Evolutionary conservation across 768 basidiomycete genomes (phyloP).

Genomic region (Boletus coccyginus): DNA sequence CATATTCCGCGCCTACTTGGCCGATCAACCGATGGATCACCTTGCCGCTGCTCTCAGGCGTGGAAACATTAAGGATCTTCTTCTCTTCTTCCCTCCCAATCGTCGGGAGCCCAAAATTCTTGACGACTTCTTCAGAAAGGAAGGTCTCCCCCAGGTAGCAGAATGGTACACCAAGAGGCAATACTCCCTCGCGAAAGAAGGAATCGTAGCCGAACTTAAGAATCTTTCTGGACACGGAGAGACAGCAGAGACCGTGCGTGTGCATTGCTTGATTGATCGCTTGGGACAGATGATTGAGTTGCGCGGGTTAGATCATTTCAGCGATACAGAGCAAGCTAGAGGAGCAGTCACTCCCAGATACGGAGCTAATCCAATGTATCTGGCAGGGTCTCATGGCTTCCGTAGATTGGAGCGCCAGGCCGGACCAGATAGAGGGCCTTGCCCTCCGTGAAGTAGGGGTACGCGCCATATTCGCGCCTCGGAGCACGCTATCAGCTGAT

Average conservation of each 20-base stretch:
- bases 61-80: constrained; percentile 81
- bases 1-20: constrained; percentile 79
- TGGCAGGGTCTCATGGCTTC: constrained; percentile 90
- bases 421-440: constrained; percentile 89
- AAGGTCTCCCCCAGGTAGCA: constrained; percentile 71
- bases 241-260: constrained; percentile 59
- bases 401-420: constrained; percentile 84
- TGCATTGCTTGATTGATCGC: background rate
- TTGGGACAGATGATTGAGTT: constrained; percentile 8
- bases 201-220: constrained; percentile 64
- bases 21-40: constrained; percentile 86
- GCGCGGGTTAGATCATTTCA: constrained; percentile 59
- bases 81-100: constrained; percentile 83
- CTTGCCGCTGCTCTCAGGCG: constrained; percentile 78
- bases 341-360: constrained; percentile 79
- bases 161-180: constrained; percentile 97
- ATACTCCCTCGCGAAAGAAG: constrained; percentile 77
- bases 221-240: constrained; percentile 72
- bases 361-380: constrained; percentile 82
- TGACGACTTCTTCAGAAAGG: constrained; percentile 85
- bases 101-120: constrained; percentile 71
- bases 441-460: constrained; percentile 89
- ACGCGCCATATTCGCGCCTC: constrained; percentile 27
- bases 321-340: constrained; percentile 71
- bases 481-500: background rate